Percentiles rank a stretch among this genome's conserved stretches.
phyloP scores from a whole-genome alignment of 768 basidiomycete species.

The Amanita inopinata region DNA sequence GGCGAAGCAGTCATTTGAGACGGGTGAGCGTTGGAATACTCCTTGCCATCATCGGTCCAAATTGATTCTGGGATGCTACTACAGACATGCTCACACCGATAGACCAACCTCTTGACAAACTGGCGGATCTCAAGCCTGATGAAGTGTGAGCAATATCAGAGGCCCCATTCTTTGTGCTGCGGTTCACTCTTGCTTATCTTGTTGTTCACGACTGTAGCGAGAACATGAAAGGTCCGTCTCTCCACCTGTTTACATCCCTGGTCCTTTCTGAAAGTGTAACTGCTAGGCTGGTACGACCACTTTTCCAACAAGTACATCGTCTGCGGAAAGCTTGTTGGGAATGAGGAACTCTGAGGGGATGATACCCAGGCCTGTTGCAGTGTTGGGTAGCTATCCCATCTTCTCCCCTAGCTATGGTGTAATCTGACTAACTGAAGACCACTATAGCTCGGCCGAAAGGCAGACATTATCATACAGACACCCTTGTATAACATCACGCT shows the following conservation, averaged over 20 bases:
- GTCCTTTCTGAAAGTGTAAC: constrained; percentile 5
- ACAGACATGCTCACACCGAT: constrained; percentile 86
- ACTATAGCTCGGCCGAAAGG: too few relatives aligned
- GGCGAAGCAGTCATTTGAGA: constrained; percentile 95
- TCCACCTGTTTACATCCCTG: not conserved
- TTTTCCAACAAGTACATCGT: constrained; percentile 89
- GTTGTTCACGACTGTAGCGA: constrained; percentile 54
- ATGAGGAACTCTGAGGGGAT: too few relatives aligned
- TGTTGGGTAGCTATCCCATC: too few relatives aligned
- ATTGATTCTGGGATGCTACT: not conserved
- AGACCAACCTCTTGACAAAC: constrained; percentile 78
- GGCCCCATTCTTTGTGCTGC: not conserved
- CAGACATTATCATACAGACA: too few relatives aligned
- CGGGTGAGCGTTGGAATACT: constrained; percentile 46
- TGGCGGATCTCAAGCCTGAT: constrained; percentile 65
- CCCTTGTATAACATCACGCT: too few relatives aligned
- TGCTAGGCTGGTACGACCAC: constrained; percentile 83
- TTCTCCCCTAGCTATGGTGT: too few relatives aligned
- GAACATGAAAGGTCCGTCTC: constrained; percentile 70
- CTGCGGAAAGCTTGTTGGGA: constrained; percentile 83
- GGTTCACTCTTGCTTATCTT: too few relatives aligned
- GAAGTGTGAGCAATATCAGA: constrained; percentile 60
- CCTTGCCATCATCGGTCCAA: not conserved
- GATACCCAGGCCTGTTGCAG: too few relatives aligned
- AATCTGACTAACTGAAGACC: too few relatives aligned